Conservation (phyloP, 306 rosid genomes). For the Sindora glabra region DNA sequence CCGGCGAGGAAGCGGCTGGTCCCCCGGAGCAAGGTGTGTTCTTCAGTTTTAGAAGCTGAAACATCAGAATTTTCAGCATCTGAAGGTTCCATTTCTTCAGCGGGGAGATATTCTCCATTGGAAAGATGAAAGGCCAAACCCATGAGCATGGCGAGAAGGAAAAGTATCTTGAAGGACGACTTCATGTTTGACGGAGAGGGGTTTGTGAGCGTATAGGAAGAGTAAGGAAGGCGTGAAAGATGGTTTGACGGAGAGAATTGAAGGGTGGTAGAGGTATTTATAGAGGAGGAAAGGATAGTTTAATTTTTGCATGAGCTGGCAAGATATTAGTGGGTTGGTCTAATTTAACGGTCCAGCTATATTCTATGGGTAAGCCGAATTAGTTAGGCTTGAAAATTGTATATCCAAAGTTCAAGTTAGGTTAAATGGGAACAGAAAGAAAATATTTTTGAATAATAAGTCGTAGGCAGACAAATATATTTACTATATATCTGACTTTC, state of each 20-base stretch:
- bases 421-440: too few species aligned
- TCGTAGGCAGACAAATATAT: too few species aligned
- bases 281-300: background rate
- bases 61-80: background rate
- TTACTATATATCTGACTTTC: too few species aligned
- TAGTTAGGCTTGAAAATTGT: too few species aligned
- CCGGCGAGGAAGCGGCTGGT: slow-evolving; percentile 20
- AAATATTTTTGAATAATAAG: too few species aligned
- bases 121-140: slow-evolving; percentile 28
- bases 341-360: too few species aligned
- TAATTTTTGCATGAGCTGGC: too few species aligned
- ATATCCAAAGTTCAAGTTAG: slow-evolving; percentile 22
- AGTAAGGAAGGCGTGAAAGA: too few species aligned
- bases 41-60: too few species aligned
- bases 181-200: slow-evolving; percentile 12
- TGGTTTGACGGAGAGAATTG: background rate
- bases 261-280: background rate
- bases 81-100: background rate
- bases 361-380: too few species aligned
- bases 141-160: slow-evolving; percentile 30
- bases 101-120: background rate
- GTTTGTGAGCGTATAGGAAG: background rate
- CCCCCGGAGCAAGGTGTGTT: slow-evolving; percentile 4
- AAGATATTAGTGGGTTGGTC: too few species aligned
- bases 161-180: background rate